Evolutionary conservation across 2,329 filamentous ascomycete species (phyloP).

Genomic region (Pseudohalonectria lignicola): DNA sequence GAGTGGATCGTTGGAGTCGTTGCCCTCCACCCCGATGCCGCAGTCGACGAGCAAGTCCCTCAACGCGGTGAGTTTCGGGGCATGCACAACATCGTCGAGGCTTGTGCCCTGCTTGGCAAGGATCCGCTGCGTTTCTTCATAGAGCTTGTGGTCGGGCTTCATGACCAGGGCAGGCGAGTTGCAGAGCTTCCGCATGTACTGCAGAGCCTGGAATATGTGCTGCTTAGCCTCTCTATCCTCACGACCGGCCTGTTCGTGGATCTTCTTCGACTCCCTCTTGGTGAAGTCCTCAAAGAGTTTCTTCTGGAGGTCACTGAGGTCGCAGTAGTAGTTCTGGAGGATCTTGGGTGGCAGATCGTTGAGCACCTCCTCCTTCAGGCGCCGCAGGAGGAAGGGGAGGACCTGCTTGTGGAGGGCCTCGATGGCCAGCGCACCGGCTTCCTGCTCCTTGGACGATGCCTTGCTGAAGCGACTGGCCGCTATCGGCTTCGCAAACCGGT

Average conservation of each 20-base stretch:
- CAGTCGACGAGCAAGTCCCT: slow-evolving; percentile 95
- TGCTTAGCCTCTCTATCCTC: slow-evolving; percentile 91
- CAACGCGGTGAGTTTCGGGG: slow-evolving; percentile 83
- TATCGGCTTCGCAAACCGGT: slow-evolving; percentile 90
- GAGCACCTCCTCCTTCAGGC: slow-evolving; percentile 93
- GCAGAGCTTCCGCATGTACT: slow-evolving; percentile 99
- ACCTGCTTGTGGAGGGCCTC: slow-evolving; percentile 99
- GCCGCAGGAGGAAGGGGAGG: slow-evolving; percentile 86
- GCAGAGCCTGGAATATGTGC: slow-evolving; percentile 96
- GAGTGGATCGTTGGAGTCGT: slow-evolving; percentile 45
- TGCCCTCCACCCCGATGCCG: slow-evolving; percentile 73
- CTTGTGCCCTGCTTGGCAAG: slow-evolving; percentile 69
- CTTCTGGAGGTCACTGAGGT: slow-evolving; percentile 87
- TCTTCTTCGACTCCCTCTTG: slow-evolving; percentile 82
- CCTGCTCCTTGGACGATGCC: slow-evolving; percentile 95
- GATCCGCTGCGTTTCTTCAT: slow-evolving; percentile 75
- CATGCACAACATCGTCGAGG: slow-evolving; percentile 76
- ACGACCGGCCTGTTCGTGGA: slow-evolving; percentile 71
- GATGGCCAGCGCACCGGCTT: slow-evolving; percentile 89
- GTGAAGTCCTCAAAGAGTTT: slow-evolving; percentile 95
- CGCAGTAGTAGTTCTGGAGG: slow-evolving; percentile 97
- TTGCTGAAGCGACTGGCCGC: slow-evolving; percentile 92
- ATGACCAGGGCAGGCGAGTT: slow-evolving; percentile 95
- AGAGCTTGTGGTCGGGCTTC: slow-evolving; percentile 85
- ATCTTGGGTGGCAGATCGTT: slow-evolving; percentile 97